A percentile compares a stretch with the other conserved stretches of the same genome.
These are phyloP conservation scores for Capsella bursapastoris DNA, from an alignment of 345 rosid species.

Conservation along the genomic window DNA sequence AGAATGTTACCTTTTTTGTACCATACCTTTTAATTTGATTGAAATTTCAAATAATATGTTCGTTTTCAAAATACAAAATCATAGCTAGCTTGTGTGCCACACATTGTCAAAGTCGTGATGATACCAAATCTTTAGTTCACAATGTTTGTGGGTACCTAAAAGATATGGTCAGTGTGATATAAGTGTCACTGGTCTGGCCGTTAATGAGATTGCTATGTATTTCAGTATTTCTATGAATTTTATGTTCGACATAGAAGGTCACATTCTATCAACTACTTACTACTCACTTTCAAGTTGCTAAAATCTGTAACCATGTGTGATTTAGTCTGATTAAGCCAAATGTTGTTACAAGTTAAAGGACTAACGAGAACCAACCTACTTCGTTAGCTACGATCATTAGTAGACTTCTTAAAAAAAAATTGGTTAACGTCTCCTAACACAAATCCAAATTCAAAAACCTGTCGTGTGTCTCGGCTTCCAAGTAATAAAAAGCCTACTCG, in stretches of 20 bases:
- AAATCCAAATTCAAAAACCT: slow-evolving; percentile 29
- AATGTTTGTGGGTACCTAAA: slow-evolving; percentile 19
- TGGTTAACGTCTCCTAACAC: neutral
- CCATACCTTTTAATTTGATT: slow-evolving; percentile 29
- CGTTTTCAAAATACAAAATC: slow-evolving; percentile 1
- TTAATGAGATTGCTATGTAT: too few species aligned
- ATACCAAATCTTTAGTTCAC: neutral
- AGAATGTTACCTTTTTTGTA: neutral
- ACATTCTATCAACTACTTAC: too few species aligned
- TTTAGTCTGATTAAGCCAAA: neutral
- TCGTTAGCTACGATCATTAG: neutral
- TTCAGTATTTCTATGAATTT: too few species aligned
- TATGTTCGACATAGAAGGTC: too few species aligned
- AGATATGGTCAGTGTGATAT: slow-evolving; percentile 6
- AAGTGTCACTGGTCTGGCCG: neutral
- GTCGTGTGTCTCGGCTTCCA: slow-evolving; percentile 7
- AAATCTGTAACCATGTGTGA: too few species aligned
- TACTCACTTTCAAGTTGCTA: too few species aligned
- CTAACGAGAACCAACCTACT: neutral
- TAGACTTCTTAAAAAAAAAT: too few species aligned
- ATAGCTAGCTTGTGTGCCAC: slow-evolving; percentile 23
- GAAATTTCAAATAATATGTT: slow-evolving; percentile 14
- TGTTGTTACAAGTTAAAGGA: neutral
- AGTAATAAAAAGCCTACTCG: slow-evolving; percentile 13
- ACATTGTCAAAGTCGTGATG: slow-evolving; percentile 25